A percentile compares a stretch with the other conserved stretches of the same genome.
These are phyloP conservation scores for Sarocladium oryzae DNA, from an alignment of 2,329 filamentous ascomycete species.

Conservation along the genomic window DNA sequence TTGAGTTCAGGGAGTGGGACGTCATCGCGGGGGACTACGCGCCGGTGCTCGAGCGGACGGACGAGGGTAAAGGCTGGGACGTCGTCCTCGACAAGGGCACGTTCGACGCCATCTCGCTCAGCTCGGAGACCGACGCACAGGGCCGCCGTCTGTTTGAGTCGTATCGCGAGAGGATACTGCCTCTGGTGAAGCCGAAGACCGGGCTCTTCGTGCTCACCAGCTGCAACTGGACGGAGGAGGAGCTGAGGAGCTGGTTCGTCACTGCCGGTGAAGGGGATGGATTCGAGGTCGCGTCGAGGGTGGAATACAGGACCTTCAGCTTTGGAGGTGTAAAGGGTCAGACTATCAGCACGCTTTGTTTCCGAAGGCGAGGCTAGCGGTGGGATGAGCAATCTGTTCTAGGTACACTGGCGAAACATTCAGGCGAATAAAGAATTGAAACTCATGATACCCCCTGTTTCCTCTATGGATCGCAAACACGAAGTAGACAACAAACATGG, in stretches of 20 bases:
- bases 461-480: no score
- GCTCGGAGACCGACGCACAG: slow-evolving; percentile 43
- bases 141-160: slow-evolving; percentile 63
- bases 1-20: slow-evolving; percentile 53
- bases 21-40: slow-evolving; percentile 40
- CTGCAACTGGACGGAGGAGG: slow-evolving; percentile 95
- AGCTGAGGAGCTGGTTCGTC: slow-evolving; percentile 75
- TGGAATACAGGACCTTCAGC: slow-evolving; percentile 79
- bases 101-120: slow-evolving; percentile 89
- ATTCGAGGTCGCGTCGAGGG: slow-evolving; percentile 57
- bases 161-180: slow-evolving; percentile 64
- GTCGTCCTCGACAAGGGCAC: slow-evolving; percentile 97
- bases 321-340: slow-evolving; percentile 87
- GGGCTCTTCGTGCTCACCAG: slow-evolving; percentile 83
- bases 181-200: slow-evolving; percentile 58
- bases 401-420: no score
- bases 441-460: neutral
- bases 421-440: no score
- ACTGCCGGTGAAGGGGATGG: slow-evolving; percentile 18
- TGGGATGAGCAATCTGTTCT: no score
- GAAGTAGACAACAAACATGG: neutral
- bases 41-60: slow-evolving; percentile 8
- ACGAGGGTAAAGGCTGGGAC: slow-evolving; percentile 59
- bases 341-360: slow-evolving; percentile 82
- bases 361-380: slow-evolving; percentile 33